Conservation (phyloP, 2,329 filamentous ascomycete species). For the Paraconiothyrium brasiliense region DNA sequence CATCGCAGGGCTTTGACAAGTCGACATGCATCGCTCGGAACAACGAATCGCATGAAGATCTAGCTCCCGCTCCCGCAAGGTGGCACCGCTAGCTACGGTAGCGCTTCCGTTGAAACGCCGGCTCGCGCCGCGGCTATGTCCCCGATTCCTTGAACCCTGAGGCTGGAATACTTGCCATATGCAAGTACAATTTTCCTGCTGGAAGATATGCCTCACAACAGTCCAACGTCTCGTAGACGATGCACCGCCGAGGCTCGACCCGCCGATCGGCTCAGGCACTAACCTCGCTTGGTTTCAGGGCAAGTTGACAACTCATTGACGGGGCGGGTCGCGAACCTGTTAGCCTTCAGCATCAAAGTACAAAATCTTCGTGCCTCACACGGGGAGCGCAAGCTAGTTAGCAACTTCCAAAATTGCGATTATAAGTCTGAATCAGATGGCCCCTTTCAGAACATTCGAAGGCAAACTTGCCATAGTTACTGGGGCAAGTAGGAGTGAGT, state of each 20-base stretch:
- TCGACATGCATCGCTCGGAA: background rate
- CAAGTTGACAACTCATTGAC: background rate
- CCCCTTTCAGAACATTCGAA: constrained; percentile 9
- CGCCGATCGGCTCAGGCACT: background rate
- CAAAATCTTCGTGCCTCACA: background rate
- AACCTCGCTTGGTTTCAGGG: background rate
- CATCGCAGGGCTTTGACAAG: background rate
- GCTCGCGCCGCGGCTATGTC: no score
- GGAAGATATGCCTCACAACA: no score
- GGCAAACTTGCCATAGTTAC: constrained; percentile 10
- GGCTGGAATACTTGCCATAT: background rate
- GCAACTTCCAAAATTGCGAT: background rate
- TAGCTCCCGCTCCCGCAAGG: background rate
- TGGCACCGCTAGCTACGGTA: background rate
- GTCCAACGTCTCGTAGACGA: background rate
- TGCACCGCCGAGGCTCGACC: background rate
- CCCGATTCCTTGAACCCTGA: background rate
- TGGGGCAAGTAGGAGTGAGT: constrained; percentile 2
- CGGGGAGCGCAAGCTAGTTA: background rate
- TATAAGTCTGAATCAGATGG: background rate
- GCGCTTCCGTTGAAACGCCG: background rate
- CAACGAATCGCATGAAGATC: background rate
- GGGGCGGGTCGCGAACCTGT: background rate
- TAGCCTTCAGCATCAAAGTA: background rate
- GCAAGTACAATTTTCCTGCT: background rate